Evolutionary conservation across 768 basidiomycete genomes (phyloP).

Genomic region (Vararia minispora): DNA sequence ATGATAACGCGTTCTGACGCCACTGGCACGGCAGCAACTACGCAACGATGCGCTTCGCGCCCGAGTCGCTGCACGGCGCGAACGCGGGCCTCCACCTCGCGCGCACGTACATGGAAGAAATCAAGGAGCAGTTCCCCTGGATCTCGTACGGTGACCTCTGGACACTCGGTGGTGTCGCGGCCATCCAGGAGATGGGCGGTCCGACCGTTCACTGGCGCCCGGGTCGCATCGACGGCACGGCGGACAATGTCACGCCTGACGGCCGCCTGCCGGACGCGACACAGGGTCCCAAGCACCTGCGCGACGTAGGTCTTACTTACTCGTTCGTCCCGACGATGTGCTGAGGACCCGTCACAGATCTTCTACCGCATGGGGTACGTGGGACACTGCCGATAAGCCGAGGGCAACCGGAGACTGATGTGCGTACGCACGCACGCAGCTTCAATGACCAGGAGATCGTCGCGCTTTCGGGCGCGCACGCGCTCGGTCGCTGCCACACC

Average conservation of each 20-base stretch:
- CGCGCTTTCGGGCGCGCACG: constrained; percentile 88
- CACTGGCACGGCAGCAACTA: constrained; percentile 83
- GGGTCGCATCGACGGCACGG: constrained; percentile 83
- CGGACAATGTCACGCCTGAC: constrained; percentile 66
- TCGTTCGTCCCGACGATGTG: background rate
- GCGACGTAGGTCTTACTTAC: constrained; percentile 38
- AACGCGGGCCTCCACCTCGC: constrained; percentile 79
- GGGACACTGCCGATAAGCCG: too few relatives aligned
- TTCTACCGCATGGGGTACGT: constrained; percentile 81
- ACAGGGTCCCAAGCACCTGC: constrained; percentile 76
- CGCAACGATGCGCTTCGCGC: constrained; percentile 95
- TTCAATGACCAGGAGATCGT: constrained; percentile 98
- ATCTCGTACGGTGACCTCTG: constrained; percentile 95
- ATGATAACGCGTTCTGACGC: too few relatives aligned
- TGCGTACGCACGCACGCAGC: too few relatives aligned
- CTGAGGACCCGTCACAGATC: constrained; percentile 31
- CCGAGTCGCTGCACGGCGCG: constrained; percentile 75
- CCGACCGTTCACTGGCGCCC: constrained; percentile 91
- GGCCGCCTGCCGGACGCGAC: constrained; percentile 84
- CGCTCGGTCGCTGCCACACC: constrained; percentile 88
- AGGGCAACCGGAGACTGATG: background rate
- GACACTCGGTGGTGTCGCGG: constrained; percentile 91
- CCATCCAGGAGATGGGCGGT: constrained; percentile 84
- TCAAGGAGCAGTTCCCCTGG: constrained; percentile 86
- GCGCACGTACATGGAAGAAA: constrained; percentile 70